Evolutionary conservation across 2,329 filamentous ascomycete species (phyloP).

Genomic region (Alternaria alternata): DNA sequence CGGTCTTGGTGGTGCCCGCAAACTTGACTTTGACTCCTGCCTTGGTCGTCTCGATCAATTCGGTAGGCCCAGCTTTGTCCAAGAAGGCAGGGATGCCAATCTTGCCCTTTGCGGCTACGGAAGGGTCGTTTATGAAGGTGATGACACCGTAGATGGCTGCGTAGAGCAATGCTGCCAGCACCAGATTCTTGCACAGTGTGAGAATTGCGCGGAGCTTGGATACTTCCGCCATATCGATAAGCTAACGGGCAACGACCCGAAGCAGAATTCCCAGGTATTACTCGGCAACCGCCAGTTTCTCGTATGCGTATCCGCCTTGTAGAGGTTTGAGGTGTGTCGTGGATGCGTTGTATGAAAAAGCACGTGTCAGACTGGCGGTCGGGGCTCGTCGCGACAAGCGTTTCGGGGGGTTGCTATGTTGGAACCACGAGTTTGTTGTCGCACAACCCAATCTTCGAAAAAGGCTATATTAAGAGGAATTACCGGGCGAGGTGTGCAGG

Average conservation of each 20-base stretch:
- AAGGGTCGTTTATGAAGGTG: conserved; percentile 52
- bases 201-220: conserved; percentile 44
- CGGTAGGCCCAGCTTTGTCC: conserved; percentile 52
- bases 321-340: background rate
- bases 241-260: conserved; percentile 27
- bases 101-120: conserved; percentile 50
- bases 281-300: conserved; percentile 18
- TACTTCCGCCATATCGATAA: conserved; percentile 45
- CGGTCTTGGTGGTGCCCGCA: conserved; percentile 50
- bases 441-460: conserved; percentile 5
- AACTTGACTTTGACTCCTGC: conserved; percentile 54
- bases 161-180: conserved; percentile 54
- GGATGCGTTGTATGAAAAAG: background rate
- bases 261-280: conserved; percentile 16
- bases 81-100: conserved; percentile 54
- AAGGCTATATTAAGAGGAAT: conserved; percentile 1
- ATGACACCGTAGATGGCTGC: conserved; percentile 53
- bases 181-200: conserved; percentile 54
- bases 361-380: background rate
- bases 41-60: conserved; percentile 53
- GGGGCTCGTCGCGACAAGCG: background rate
- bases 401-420: background rate
- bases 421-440: conserved; percentile 4
- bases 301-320: background rate
- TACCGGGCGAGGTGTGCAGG: conserved; percentile 7